Base-by-base conservation (phyloP, 2,329 filamentous ascomycete species). In the Cryphonectria carpinicola region DNA sequence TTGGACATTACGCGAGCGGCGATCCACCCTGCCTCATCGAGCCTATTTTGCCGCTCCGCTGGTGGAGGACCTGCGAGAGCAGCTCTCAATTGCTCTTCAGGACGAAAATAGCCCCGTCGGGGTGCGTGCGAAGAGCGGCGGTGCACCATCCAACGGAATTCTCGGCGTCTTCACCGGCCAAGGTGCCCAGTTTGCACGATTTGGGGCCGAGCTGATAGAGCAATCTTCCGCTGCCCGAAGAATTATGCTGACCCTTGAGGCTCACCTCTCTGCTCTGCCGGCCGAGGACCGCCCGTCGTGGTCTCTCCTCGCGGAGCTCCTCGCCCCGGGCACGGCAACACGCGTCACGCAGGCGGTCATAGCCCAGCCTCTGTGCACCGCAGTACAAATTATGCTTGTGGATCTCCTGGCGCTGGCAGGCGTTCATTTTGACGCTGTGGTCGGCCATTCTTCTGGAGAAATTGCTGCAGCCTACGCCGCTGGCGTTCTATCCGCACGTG, bases 341-440 rank as follows among this genome's bases (percentile, higher is more conserved):
- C 68, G 70, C 11, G 66, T 77, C 58, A 73, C 39, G 64, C n/a
- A 70, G 22, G 65, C 61, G 14, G 62, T 46, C n/a, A 32, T 73
- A 25, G 66, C 58, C n/a, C 70, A 72, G 65, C 73, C 74, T 1
- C 37, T 81, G 0, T 83, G 80, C 68, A 83, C 82, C 2, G 81
- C 80, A 0, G 41, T 84, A 0, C 83, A 84, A 70, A 74, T 84
- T 1, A 74, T 76, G 6, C 72, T 82, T 0, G 77, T 83, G 0
- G 78, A 82, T 14, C 65, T 82, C 1, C 74, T 84, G 4, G 58
- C 35, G 3, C 49, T 52, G 0, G 74, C 73, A 0, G 75, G 75
- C 3, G 56, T 80, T 10, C 22, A 65, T 4, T 76, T 79, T 3
- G 37, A 61, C 2, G 73, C 72, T 2, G 77, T 80, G 1, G 70